phyloP scores from a whole-genome alignment of 371 early-diverging fungal species.

The Smittium mucronatum region DNA sequence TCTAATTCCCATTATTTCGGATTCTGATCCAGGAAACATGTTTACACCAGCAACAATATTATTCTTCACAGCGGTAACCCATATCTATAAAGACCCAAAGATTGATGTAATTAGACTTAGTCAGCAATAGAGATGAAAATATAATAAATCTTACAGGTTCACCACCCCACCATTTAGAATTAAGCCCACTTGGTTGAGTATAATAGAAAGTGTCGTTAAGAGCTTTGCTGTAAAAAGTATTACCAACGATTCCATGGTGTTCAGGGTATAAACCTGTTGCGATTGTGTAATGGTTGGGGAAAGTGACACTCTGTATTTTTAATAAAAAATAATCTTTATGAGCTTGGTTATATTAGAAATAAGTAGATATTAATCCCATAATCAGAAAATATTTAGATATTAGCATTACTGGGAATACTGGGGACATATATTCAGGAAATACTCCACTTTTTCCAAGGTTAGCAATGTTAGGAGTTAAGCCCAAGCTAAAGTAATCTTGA shows the following conservation, averaged over 20 bases:
- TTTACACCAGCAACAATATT: conserved; percentile 51
- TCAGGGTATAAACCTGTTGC: conserved; percentile 86
- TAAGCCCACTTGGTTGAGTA: conserved; percentile 36
- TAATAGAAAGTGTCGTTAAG: conserved; percentile 65
- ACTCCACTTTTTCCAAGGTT: not conserved
- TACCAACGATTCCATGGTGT: conserved; percentile 83
- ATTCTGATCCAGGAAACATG: conserved; percentile 83
- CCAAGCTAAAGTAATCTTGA: not conserved
- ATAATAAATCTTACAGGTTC: conserved; percentile 56
- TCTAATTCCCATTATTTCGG: conserved; percentile 34
- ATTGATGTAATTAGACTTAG: conserved; percentile 7
- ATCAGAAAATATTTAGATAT: too few relatives aligned
- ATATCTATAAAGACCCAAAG: conserved; percentile 43
- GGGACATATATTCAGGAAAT: not conserved
- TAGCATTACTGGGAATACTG: not conserved
- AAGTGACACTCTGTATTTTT: conserved; percentile 45
- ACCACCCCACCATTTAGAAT: conserved; percentile 72
- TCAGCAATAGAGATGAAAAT: too few relatives aligned
- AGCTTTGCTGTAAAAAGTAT: conserved; percentile 69
- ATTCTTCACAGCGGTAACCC: conserved; percentile 67
- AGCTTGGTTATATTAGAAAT: too few relatives aligned
- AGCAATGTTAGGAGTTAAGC: not conserved
- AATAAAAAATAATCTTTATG: too few relatives aligned
- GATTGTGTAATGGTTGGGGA: conserved; percentile 89
- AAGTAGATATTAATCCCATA: too few relatives aligned